Base-by-base conservation (phyloP, 2,329 filamentous ascomycete species). In the Claviceps cyperi region DNA sequence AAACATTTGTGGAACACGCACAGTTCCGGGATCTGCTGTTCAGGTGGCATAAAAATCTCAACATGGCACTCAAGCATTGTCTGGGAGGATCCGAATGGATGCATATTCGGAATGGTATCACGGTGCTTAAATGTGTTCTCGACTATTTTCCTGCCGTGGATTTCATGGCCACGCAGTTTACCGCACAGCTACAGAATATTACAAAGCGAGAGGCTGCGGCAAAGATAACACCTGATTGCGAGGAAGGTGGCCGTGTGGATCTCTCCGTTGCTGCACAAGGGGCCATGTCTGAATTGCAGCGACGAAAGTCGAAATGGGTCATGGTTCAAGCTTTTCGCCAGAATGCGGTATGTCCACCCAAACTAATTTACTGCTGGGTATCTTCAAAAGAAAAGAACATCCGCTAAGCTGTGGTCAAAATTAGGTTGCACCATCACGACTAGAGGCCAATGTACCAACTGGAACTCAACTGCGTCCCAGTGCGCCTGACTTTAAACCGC, bases 91-190 rank as follows among this genome's bases (percentile, higher is more conserved):
- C 79, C 35, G 91, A 97, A 66, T 98, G 92, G 78, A 96, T 96
- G 84, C 90, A 96, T 64, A 94, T 97, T 62, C 83, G 91, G 50
- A 98, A 98, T 63, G 88, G 89, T 43, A 94, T 97, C 57, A 92
- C 85, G 51, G 76, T 97, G 4, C 73, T 98, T 52, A 94, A 92
- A 62, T 77, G 80, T 11, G 75, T 95, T 46, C 77, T 87, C 22
- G 81, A 88, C 47, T 77, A 81, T 59, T 98, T 95, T 73, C 94
- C 92, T 4, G 84, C 83, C 15, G 80, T 97, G 51, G 88, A 94
- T 60, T 92, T 88, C 64, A 91, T 94, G 75, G 92, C 87, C 36
- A 74, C 72, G 39, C 76, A 78, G 56, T 80, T 83, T 53, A 74
- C 77, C 35, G 71, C 76, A 37, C 75, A 85, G 56, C 72, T 86